These are phyloP conservation scores for Brasenia schreberi DNA, from an alignment of 164 flowering plant species.

Conservation along the genomic window DNA sequence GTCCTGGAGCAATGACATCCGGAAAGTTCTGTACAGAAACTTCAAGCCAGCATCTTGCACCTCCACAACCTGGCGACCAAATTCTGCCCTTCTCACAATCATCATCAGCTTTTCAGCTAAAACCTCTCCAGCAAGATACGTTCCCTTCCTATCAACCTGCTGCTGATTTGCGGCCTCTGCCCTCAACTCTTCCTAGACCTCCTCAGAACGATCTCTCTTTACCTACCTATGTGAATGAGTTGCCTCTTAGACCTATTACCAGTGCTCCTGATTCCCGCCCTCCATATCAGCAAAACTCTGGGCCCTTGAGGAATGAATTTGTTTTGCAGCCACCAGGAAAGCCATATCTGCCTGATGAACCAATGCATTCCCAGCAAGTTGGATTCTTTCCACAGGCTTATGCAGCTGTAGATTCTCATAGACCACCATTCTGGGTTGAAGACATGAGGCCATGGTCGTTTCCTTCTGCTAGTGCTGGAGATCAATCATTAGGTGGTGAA, in stretches of 20 bases:
- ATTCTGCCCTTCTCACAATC: constrained; percentile 8
- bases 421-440: constrained; percentile 3
- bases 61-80: constrained; percentile 9
- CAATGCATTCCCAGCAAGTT: constrained; percentile 16
- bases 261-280: constrained; percentile 13
- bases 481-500: constrained; percentile 17
- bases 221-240: constrained; percentile 12
- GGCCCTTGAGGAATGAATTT: constrained; percentile 22
- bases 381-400: constrained; percentile 18
- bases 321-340: constrained; percentile 14
- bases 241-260: constrained; percentile 9
- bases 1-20: constrained; percentile 7
- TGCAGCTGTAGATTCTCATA: constrained; percentile 19
- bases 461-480: constrained; percentile 12
- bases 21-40: constrained; percentile 17
- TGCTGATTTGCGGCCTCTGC: constrained; percentile 20
- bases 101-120: constrained; percentile 13
- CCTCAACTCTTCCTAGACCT: constrained; percentile 15
- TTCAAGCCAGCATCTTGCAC: constrained; percentile 13
- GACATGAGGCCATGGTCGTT: constrained; percentile 8
- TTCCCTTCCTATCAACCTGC: constrained; percentile 21
- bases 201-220: constrained; percentile 30
- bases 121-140: constrained; percentile 12
- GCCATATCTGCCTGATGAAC: constrained; percentile 16
- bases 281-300: constrained; percentile 28